These are phyloP conservation scores for Bremia lactucae DNA, from an alignment of 352 stramenopile genomes.

Conservation along the genomic window DNA sequence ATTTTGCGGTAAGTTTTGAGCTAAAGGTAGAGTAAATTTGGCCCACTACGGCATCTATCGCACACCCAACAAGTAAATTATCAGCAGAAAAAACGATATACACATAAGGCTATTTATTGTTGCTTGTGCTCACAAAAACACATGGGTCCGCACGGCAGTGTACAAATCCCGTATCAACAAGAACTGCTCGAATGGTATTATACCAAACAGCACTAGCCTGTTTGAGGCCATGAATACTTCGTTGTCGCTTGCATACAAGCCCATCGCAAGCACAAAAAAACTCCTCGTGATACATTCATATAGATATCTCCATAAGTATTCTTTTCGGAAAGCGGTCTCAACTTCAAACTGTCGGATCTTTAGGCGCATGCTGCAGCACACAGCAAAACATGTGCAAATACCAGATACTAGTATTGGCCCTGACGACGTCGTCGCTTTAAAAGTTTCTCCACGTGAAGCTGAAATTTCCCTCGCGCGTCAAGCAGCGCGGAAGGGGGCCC, in stretches of 20 bases:
- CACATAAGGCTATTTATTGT: neutral
- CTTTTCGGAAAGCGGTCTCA: conserved; percentile 29
- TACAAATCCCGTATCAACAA: conserved; percentile 1
- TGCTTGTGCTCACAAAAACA: conserved; percentile 2
- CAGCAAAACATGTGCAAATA: conserved; percentile 13
- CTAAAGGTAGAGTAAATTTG: neutral
- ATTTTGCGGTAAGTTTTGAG: conserved; percentile 5
- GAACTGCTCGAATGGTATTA: conserved; percentile 11
- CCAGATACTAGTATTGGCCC: no score
- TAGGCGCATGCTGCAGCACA: conserved; percentile 9
- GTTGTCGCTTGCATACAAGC: conserved; percentile 15
- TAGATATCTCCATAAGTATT: conserved; percentile 19
- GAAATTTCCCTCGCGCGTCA: no score
- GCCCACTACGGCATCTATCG: neutral
- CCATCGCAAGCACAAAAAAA: conserved; percentile 1
- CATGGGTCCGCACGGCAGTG: conserved; percentile 3
- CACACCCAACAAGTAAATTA: conserved; percentile 4
- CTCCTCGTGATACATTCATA: conserved; percentile 12
- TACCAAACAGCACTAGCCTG: conserved; percentile 21
- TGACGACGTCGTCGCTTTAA: no score
- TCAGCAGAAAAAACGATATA: conserved; percentile 10
- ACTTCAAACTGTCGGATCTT: conserved; percentile 18
- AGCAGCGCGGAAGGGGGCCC: no score
- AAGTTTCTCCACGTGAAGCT: no score
- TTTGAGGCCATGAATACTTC: conserved; percentile 26